Evolutionary conservation across 116 monocot genomes (phyloP).

Genomic region (Thalassia testudinum): DNA sequence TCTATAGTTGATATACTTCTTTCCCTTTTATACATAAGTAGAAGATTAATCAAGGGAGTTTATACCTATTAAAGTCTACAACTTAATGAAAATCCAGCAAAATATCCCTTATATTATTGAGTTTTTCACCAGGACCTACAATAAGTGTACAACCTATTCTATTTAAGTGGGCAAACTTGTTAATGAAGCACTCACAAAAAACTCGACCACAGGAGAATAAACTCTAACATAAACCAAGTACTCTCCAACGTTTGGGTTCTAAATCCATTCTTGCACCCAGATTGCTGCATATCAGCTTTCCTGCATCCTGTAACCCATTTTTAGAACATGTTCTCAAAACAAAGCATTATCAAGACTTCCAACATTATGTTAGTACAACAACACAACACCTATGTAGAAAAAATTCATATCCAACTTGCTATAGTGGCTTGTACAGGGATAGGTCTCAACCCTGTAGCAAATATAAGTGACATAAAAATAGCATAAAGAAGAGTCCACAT

Average conservation of each 20-base stretch:
- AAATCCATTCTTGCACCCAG: slow-evolving; percentile 99
- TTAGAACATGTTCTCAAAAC: slow-evolving; percentile 40
- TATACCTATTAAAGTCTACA: too few relatives aligned
- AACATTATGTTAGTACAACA: neutral
- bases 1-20: too few relatives aligned
- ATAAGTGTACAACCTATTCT: too few relatives aligned
- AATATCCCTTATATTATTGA: too few relatives aligned
- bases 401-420: slow-evolving; percentile 69
- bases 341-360: neutral
- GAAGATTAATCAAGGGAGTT: too few relatives aligned
- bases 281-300: slow-evolving; percentile 87
- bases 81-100: too few relatives aligned
- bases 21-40: too few relatives aligned
- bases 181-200: too few relatives aligned
- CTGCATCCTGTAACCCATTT: slow-evolving; percentile 98
- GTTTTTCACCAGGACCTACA: too few relatives aligned
- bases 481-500: neutral
- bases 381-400: neutral
- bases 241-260: slow-evolving; percentile 97
- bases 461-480: slow-evolving; percentile 41
- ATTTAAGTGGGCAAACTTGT: too few relatives aligned
- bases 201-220: neutral
- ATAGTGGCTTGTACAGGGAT: slow-evolving; percentile 93
- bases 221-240: slow-evolving; percentile 35
- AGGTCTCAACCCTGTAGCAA: slow-evolving; percentile 96